Evolutionary conservation across 768 basidiomycete species (phyloP).

Genomic region (Gloeophyllum trabeum): DNA sequence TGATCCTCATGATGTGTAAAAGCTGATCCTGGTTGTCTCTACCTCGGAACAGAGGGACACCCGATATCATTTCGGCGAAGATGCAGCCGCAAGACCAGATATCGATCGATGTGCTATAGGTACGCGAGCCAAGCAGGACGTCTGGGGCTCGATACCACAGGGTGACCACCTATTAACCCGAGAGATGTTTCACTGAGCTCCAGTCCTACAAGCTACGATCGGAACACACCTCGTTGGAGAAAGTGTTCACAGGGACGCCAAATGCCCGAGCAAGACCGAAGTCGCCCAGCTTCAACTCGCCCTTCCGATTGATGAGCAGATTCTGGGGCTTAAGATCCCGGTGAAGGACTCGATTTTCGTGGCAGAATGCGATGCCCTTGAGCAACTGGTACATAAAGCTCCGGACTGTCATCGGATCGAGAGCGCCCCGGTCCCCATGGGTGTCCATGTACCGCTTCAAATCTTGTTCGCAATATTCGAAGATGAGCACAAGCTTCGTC

Average conservation of each 20-base stretch:
- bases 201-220: not conserved
- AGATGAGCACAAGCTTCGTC: constrained; percentile 94
- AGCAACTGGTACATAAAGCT: constrained; percentile 98
- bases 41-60: constrained; percentile 92
- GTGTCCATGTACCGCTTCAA: constrained; percentile 99
- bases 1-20: constrained; percentile 94
- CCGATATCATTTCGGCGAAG: constrained; percentile 99
- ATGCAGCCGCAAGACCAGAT: constrained; percentile 99
- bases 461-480: constrained; percentile 98
- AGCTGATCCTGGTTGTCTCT: constrained; percentile 96
- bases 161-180: constrained; percentile 75
- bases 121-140: constrained; percentile 91
- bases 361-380: constrained; percentile 96
- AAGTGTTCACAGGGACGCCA: constrained; percentile 98
- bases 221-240: constrained; percentile 78
- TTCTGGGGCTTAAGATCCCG: constrained; percentile 98
- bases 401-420: constrained; percentile 79
- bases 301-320: constrained; percentile 92
- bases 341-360: constrained; percentile 96
- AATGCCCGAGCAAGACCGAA: constrained; percentile 97
- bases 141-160: constrained; percentile 99
- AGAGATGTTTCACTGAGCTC: constrained; percentile 4
- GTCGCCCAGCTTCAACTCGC: constrained; percentile 94
- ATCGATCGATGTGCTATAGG: constrained; percentile 97
- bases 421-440: constrained; percentile 89